phyloP scores from a whole-genome alignment of 2,329 filamentous ascomycete species.

The Trichocomaceae sp. region DNA sequence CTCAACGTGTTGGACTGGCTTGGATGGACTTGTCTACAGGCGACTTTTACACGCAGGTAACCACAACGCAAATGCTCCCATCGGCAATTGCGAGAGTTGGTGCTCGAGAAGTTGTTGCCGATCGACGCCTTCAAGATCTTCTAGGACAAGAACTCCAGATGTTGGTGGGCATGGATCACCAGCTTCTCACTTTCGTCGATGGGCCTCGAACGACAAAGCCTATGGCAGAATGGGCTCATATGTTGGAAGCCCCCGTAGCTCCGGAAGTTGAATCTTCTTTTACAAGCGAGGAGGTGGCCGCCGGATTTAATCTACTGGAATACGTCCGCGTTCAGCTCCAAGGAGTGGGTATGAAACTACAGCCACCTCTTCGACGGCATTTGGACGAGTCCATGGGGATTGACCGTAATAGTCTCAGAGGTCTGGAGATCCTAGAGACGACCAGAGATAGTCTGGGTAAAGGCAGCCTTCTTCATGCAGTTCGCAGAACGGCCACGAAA shows the following conservation, averaged over 20 bases:
- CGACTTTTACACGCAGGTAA: conserved; percentile 79
- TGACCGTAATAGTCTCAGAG: conserved; percentile 83
- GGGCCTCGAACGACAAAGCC: conserved; percentile 39
- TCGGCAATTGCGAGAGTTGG: conserved; percentile 76
- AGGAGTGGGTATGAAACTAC: conserved; percentile 71
- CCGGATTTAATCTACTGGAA: conserved; percentile 72
- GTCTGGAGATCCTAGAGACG: conserved; percentile 82
- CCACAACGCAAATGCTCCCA: conserved; percentile 63
- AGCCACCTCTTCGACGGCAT: conserved; percentile 70
- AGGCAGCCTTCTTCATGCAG: conserved; percentile 83
- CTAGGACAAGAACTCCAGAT: conserved; percentile 57
- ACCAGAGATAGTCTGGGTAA: conserved; percentile 70
- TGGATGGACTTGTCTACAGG: conserved; percentile 96
- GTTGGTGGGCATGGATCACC: conserved; percentile 66
- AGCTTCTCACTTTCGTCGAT: conserved; percentile 67
- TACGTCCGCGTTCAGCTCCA: conserved; percentile 77
- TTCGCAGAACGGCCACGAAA: conserved; percentile 83
- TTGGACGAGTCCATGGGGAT: conserved; percentile 76
- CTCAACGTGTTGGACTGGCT: conserved; percentile 63
- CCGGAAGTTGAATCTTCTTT: conserved; percentile 51
- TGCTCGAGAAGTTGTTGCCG: conserved; percentile 77
- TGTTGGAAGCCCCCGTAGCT: conserved; percentile 69
- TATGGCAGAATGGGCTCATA: conserved; percentile 62
- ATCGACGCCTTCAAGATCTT: conserved; percentile 54
- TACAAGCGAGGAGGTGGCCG: conserved; percentile 61